Evolutionary conservation across 805 yeast species (phyloP).

Genomic region (Cyberlindnera suaveolens): DNA sequence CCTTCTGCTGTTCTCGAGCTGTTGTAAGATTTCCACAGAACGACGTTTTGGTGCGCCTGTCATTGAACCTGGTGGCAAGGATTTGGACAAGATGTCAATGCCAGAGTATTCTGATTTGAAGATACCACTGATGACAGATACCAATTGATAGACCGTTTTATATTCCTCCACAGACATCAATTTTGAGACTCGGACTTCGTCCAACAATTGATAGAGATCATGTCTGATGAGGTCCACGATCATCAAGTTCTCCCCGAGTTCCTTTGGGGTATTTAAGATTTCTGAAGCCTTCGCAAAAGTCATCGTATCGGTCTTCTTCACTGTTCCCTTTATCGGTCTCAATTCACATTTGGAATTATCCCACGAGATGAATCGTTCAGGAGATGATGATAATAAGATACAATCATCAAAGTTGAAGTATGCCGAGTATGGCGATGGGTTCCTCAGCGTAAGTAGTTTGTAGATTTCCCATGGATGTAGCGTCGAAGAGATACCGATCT

Average conservation of each 20-base stretch:
- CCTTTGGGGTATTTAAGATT: constrained; percentile 78
- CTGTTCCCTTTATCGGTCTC: constrained; percentile 96
- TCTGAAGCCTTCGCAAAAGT: constrained; percentile 51
- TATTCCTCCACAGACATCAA: constrained; percentile 93
- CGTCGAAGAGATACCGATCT: constrained; percentile 42
- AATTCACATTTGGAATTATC: constrained; percentile 53
- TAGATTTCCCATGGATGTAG: constrained; percentile 74
- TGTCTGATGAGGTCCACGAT: constrained; percentile 94
- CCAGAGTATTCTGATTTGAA: constrained; percentile 44
- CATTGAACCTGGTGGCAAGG: constrained; percentile 98
- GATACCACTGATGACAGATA: constrained; percentile 75
- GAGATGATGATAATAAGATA: constrained; percentile 76
- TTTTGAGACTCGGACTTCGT: constrained; percentile 62
- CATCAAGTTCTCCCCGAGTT: constrained; percentile 93
- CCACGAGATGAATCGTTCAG: constrained; percentile 91
- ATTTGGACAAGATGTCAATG: constrained; percentile 66
- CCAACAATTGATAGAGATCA: constrained; percentile 67
- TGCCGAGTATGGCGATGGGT: constrained; percentile 92
- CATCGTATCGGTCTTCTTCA: constrained; percentile 54
- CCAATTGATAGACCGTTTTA: constrained; percentile 84
- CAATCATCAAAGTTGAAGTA: constrained; percentile 62
- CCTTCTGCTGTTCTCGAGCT: constrained; percentile 36
- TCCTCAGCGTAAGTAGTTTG: constrained; percentile 58
- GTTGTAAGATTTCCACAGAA: constrained; percentile 75
- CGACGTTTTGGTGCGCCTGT: constrained; percentile 98